phyloP scores from a whole-genome alignment of 2,329 filamentous ascomycete genomes.

The Penicillium hordei region DNA sequence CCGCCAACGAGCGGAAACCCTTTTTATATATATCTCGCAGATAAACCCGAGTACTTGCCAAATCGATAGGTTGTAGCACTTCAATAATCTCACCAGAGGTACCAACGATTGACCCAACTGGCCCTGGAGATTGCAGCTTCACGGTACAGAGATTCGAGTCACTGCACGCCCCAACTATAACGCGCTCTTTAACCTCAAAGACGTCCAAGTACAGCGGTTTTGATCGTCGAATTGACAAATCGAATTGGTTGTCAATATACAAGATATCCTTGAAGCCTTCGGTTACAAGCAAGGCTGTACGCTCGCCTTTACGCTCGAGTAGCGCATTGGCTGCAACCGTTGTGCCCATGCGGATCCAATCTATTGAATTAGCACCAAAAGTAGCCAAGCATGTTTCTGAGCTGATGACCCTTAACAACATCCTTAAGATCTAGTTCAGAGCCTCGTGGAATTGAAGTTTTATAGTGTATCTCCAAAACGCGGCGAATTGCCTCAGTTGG shows the following conservation, averaged over 20 bases:
- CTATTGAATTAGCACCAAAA: background rate
- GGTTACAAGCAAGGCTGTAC: slow-evolving; percentile 52
- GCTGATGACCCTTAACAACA: slow-evolving; percentile 4
- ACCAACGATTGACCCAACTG: background rate
- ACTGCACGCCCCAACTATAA: slow-evolving; percentile 41
- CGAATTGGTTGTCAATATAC: slow-evolving; percentile 86
- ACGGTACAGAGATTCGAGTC: slow-evolving; percentile 25
- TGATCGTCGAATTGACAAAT: slow-evolving; percentile 76
- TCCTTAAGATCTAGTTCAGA: slow-evolving; percentile 14
- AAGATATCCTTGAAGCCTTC: slow-evolving; percentile 81
- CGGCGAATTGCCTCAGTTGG: slow-evolving; percentile 20
- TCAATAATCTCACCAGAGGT: slow-evolving; percentile 67
- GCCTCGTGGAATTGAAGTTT: slow-evolving; percentile 15
- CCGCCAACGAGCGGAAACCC: slow-evolving; percentile 73
- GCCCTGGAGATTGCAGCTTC: slow-evolving; percentile 2
- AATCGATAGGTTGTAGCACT: slow-evolving; percentile 71
- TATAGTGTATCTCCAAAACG: slow-evolving; percentile 11
- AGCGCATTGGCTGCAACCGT: slow-evolving; percentile 87
- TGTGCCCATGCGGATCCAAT: slow-evolving; percentile 78
- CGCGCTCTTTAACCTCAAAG: slow-evolving; percentile 38
- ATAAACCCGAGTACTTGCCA: slow-evolving; percentile 54
- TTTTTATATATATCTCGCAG: slow-evolving; percentile 64
- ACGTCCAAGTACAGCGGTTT: slow-evolving; percentile 47
- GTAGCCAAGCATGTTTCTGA: background rate
- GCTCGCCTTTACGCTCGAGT: slow-evolving; percentile 31